Base-by-base conservation (phyloP, 495 filamentous ascomycete genomes). In the Xylaria grammica region DNA sequence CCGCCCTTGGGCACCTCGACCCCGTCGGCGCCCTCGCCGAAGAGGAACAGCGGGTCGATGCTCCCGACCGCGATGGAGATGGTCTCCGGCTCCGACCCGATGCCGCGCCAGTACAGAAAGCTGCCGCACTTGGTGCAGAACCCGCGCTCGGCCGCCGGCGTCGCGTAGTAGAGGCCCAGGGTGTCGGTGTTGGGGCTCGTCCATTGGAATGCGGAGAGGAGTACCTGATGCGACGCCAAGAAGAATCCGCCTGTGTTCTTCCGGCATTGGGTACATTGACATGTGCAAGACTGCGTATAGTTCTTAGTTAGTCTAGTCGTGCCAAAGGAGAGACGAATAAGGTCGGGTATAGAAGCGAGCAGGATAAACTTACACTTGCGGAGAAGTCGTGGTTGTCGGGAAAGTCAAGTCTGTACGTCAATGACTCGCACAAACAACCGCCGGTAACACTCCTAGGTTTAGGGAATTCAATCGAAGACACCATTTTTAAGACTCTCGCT, bases 261-360 rank as follows among this genome's bases (percentile, higher is more conserved):
- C 53, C 78, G 73, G 65, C 74, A 76, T 60, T 78, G 76, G 44
- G 74, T 80, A 65, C 78, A 80, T 53, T 79, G 75, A 65, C 78
- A 80, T 19, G 70, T 76, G 29, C 60, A 38, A 48, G 67, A 72
- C 75, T 79, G 50, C 10, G 10, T 15, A 19, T 5, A 22, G n/a
- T n/a, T n/a, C n/a, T n/a, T n/a, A n/a, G n/a, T n/a, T n/a, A n/a
- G n/a, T n/a, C n/a, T 27, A 48, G 40, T 9, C 7, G 50, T 59
- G 20, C 58, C 17, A 22, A 34, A 10, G 24, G 36, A 22, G 11
- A 13, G 53, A 38, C 4, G 53, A 5, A 36, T 1, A 5, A 24
- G 59, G 38, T 30, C 19, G 51, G 22, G 38, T 65, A 42, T 6
- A 7, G 5, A 44, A 3, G 15, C 13, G 3, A 22, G 4, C 27